Evolutionary conservation across 169 alveolate genomes (phyloP).

Genomic region (Cryptosporidium andersoni): DNA sequence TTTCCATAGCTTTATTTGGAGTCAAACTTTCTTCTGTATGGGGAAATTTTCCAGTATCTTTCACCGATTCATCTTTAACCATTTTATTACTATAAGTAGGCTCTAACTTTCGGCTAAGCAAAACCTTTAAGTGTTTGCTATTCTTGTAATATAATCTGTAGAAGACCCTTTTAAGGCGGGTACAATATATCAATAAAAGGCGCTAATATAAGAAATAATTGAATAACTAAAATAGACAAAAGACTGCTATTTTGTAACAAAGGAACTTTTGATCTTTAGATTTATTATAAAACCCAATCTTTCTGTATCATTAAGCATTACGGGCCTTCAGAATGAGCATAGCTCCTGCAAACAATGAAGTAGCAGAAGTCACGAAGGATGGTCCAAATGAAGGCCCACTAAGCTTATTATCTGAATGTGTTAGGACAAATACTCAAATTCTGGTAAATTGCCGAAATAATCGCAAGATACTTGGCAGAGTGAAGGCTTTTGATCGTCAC

Average conservation of each 20-base stretch:
- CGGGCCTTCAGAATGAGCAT: no score
- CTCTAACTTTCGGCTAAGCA: no score
- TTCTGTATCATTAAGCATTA: no score
- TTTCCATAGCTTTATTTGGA: background rate
- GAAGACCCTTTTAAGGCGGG: no score
- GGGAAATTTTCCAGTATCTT: background rate
- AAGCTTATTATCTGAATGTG: constrained; percentile 92
- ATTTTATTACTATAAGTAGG: background rate
- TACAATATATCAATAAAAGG: no score
- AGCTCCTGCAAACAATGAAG: constrained; percentile 2
- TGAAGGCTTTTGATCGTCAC: constrained; percentile 97
- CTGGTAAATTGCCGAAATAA: constrained; percentile 95
- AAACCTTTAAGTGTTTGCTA: no score
- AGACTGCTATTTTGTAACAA: no score
- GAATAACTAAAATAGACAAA: no score
- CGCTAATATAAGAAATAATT: no score
- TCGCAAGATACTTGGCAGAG: constrained; percentile 95
- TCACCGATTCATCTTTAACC: background rate
- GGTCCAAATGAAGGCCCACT: constrained; percentile 95
- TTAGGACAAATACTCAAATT: constrained; percentile 94
- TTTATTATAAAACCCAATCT: no score
- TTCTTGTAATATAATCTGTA: no score
- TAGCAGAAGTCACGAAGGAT: constrained; percentile 82
- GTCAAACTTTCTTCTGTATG: background rate
- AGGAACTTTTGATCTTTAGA: no score